Evolutionary conservation across 805 yeast genomes (phyloP).

Genomic region (Wickerhamiella musiphila): DNA sequence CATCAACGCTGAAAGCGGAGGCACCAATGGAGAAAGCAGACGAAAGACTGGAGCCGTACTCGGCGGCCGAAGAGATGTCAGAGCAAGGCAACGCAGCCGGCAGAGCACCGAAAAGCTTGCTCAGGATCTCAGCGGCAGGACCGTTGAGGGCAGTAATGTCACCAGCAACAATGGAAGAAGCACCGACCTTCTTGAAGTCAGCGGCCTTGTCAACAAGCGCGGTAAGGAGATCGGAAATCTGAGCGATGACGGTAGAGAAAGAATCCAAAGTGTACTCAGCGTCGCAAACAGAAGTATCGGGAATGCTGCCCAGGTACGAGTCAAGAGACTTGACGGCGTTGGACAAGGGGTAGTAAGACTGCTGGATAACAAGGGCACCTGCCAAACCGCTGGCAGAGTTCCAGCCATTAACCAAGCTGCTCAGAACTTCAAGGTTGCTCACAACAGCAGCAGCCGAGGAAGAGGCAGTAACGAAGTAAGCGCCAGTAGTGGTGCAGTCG

Average conservation of each 20-base stretch:
- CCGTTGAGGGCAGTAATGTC: slow-evolving; percentile 8
- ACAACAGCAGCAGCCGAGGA: background rate
- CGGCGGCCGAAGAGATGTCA: too few relatives aligned
- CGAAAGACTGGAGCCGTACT: too few relatives aligned
- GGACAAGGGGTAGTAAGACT: slow-evolving; percentile 4
- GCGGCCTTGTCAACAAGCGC: slow-evolving; percentile 8
- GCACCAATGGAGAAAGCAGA: slow-evolving; percentile 4
- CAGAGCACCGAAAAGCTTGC: slow-evolving; percentile 5
- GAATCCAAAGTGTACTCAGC: too few relatives aligned
- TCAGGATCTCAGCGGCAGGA: slow-evolving; percentile 8
- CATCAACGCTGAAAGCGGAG: too few relatives aligned
- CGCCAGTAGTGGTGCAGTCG: too few relatives aligned
- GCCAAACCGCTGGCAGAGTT: slow-evolving; percentile 4
- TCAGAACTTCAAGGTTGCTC: background rate
- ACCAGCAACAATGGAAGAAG: slow-evolving; percentile 8
- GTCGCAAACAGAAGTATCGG: background rate
- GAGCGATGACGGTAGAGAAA: too few relatives aligned
- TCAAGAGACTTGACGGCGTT: background rate
- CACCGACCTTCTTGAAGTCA: slow-evolving; percentile 7
- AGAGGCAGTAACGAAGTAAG: background rate
- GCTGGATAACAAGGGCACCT: slow-evolving; percentile 9
- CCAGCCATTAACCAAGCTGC: slow-evolving; percentile 4
- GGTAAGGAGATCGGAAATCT: slow-evolving; percentile 3
- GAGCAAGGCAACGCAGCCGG: too few relatives aligned
- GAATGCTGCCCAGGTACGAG: slow-evolving; percentile 1